Conservation (phyloP, 164 flowering plant genomes). For the Stephania japonica region DNA sequence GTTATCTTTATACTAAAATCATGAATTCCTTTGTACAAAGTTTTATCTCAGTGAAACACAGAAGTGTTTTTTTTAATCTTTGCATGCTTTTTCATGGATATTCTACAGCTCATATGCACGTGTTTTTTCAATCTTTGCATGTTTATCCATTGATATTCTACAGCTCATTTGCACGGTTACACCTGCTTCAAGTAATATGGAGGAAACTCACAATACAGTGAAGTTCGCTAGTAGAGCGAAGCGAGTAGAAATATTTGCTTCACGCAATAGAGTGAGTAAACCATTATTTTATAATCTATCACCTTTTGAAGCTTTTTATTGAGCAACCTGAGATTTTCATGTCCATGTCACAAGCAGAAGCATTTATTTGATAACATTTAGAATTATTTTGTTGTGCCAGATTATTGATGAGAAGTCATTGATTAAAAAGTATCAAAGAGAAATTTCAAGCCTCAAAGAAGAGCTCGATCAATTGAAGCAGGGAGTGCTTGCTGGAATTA, state of each 20-base stretch:
- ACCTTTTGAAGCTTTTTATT: background rate
- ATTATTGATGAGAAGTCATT: constrained; percentile 97
- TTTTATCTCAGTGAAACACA: background rate
- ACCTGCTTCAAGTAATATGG: constrained; percentile 96
- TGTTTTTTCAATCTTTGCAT: background rate
- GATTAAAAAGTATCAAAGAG: constrained; percentile 95
- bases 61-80: background rate
- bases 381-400: constrained; percentile 32
- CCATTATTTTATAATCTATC: background rate
- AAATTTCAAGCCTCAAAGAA: constrained; percentile 71
- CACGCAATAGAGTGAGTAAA: constrained; percentile 86
- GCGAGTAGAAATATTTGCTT: constrained; percentile 89
- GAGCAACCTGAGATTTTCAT: background rate
- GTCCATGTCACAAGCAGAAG: too few species aligned
- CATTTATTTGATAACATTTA: background rate
- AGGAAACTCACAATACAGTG: constrained; percentile 97
- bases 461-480: constrained; percentile 89
- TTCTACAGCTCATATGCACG: constrained; percentile 89
- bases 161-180: constrained; percentile 99
- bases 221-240: constrained; percentile 99
- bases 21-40: background rate
- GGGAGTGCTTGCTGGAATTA: constrained; percentile 79
- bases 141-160: constrained; percentile 10
- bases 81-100: constrained; percentile 2
- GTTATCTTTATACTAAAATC: background rate